phyloP scores from a whole-genome alignment of 2,329 filamentous ascomycete genomes.

The Aschersonia sp. region DNA sequence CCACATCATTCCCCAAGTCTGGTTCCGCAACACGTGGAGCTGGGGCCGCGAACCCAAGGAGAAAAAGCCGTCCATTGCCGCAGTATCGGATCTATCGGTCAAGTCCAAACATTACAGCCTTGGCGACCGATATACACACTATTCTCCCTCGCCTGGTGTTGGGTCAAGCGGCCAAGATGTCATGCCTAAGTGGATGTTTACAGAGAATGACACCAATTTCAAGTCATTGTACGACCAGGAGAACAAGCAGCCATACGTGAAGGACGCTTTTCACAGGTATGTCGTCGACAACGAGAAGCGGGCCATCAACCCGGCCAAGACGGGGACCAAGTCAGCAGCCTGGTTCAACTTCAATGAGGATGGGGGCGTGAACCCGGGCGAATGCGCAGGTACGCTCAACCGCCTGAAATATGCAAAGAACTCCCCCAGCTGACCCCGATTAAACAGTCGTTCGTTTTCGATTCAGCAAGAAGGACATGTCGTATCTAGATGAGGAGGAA shows the following conservation, averaged over 20 bases:
- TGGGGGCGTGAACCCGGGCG: constrained; percentile 73
- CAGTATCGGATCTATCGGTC: constrained; percentile 50
- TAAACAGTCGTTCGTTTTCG: constrained; percentile 71
- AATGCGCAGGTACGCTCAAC: constrained; percentile 61
- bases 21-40: constrained; percentile 95
- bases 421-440: not conserved
- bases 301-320: constrained; percentile 65
- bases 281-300: constrained; percentile 71
- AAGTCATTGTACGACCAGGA: constrained; percentile 60
- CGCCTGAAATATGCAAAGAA: no score
- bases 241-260: constrained; percentile 76
- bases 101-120: constrained; percentile 69
- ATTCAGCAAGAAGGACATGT: constrained; percentile 59
- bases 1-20: constrained; percentile 87
- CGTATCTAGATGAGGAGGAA: constrained; percentile 79
- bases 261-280: constrained; percentile 84
- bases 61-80: constrained; percentile 66
- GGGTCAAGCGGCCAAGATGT: constrained; percentile 70
- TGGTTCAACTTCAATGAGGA: constrained; percentile 89
- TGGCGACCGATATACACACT: constrained; percentile 68
- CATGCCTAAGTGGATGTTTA: constrained; percentile 74
- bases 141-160: constrained; percentile 81
- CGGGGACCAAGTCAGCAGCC: constrained; percentile 77
- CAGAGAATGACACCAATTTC: constrained; percentile 89
- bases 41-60: constrained; percentile 70